Conservation (phyloP, 176 grass and related monocot species). For the Panicum miliaceum region DNA sequence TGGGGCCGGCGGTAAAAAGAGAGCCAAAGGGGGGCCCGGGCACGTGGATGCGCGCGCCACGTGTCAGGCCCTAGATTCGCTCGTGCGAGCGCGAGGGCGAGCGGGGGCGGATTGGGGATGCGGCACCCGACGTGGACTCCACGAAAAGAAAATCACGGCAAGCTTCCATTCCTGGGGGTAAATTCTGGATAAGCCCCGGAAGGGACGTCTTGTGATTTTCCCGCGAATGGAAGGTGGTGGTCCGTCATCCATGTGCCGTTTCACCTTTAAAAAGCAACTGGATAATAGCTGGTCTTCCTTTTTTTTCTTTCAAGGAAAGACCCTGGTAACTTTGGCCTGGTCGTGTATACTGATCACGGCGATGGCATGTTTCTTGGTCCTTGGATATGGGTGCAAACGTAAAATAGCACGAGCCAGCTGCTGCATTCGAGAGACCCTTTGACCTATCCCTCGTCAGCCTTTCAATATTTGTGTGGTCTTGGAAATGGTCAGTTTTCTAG, state of each 20-base stretch:
- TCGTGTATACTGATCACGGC: neutral
- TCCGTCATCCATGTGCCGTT: neutral
- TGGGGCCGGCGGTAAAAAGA: slow-evolving; percentile 20
- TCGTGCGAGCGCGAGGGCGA: slow-evolving; percentile 51
- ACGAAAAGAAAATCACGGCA: neutral
- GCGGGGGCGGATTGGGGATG: neutral
- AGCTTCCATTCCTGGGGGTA: slow-evolving; percentile 1
- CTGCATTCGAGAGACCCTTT: neutral
- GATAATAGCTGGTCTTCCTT: neutral
- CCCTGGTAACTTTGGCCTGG: neutral
- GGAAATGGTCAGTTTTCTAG: neutral
- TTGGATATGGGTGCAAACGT: neutral
- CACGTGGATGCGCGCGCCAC: slow-evolving; percentile 39
- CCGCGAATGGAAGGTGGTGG: neutral
- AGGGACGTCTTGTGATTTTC: slow-evolving; percentile 12
- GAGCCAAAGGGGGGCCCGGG: neutral
- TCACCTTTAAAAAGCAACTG: neutral
- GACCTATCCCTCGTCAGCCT: neutral
- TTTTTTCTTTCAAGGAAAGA: neutral
- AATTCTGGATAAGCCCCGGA: slow-evolving; percentile 8
- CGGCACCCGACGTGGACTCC: slow-evolving; percentile 8
- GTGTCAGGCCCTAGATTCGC: slow-evolving; percentile 55
- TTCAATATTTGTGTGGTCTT: neutral
- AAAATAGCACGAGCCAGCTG: neutral
- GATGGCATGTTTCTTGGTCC: neutral